phyloP scores from a whole-genome alignment of 177 flowering plant genomes.

The Telopea speciosissima region DNA sequence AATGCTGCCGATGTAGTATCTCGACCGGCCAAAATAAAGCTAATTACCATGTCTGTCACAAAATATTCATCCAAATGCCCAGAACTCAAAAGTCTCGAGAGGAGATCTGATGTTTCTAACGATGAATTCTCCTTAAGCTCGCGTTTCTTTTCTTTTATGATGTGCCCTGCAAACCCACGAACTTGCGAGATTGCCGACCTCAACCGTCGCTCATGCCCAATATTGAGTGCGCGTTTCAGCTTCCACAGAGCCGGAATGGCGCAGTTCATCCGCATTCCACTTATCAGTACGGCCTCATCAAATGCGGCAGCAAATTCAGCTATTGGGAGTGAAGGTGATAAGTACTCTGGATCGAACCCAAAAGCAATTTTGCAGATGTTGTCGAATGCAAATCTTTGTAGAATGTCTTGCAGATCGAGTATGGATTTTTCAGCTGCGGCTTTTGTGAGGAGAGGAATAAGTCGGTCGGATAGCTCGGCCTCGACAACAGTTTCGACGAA shows the following conservation, averaged over 20 bases:
- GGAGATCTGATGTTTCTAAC: conserved; percentile 5
- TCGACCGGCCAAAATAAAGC: conserved; percentile 5
- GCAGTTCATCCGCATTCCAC: no score
- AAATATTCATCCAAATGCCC: conserved; percentile 7
- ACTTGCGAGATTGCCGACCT: neutral
- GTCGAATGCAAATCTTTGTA: conserved; percentile 11
- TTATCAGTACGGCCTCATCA: neutral
- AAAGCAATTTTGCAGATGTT: conserved; percentile 11
- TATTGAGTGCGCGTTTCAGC: neutral
- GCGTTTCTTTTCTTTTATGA: conserved; percentile 2
- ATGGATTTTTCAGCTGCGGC: neutral
- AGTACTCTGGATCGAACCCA: conserved; percentile 6
- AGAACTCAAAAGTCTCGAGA: conserved; percentile 4
- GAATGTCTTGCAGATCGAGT: conserved; percentile 10
- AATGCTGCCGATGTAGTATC: conserved; percentile 13
- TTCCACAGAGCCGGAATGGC: neutral
- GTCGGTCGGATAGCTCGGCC: neutral
- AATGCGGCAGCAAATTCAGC: conserved; percentile 4
- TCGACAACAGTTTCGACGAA: conserved; percentile 9
- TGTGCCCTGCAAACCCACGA: neutral
- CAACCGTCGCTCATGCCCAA: conserved; percentile 1
- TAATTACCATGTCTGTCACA: conserved; percentile 6
- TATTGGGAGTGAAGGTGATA: conserved; percentile 2
- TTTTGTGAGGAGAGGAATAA: conserved; percentile 5
- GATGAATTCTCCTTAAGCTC: conserved; percentile 2